These are phyloP conservation scores for Globisporangium irregulare DNA, from an alignment of 352 stramenopile genomes.

Conservation along the genomic window DNA sequence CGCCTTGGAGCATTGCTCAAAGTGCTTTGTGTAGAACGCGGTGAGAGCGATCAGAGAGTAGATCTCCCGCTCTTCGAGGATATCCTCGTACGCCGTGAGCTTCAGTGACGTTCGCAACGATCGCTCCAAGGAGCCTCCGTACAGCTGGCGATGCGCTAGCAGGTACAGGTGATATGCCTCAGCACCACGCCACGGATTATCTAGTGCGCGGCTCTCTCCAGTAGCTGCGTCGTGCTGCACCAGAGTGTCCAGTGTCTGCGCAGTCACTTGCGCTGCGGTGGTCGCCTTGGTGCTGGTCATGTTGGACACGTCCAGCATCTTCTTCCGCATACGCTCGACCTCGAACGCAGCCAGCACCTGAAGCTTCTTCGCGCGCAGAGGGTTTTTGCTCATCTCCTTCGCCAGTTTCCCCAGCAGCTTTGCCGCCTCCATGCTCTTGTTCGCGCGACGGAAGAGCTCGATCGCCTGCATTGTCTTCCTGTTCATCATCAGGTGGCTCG, in stretches of 20 bases:
- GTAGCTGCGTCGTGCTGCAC: constrained; percentile 86
- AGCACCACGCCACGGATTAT: constrained; percentile 92
- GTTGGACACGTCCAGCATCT: constrained; percentile 81
- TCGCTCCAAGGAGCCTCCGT: constrained; percentile 74
- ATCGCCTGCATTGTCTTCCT: constrained; percentile 89
- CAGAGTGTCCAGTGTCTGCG: constrained; percentile 90
- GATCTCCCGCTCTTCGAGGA: constrained; percentile 88
- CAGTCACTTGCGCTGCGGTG: constrained; percentile 78
- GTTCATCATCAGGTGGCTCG: constrained; percentile 78
- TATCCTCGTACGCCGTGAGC: constrained; percentile 89
- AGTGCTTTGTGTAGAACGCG: constrained; percentile 91
- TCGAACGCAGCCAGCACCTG: constrained; percentile 93
- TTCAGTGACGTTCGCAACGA: constrained; percentile 88
- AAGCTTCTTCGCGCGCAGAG: constrained; percentile 91
- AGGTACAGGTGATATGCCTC: constrained; percentile 94
- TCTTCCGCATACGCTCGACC: constrained; percentile 90
- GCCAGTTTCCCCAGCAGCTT: constrained; percentile 89
- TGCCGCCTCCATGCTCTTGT: constrained; percentile 91
- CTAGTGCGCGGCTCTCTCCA: constrained; percentile 78
- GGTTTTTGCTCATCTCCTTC: constrained; percentile 77
- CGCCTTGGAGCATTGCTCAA: constrained; percentile 86
- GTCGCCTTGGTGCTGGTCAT: constrained; percentile 57
- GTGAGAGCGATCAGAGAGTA: constrained; percentile 93
- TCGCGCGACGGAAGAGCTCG: constrained; percentile 91
- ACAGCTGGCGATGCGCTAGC: constrained; percentile 91